Evolutionary conservation across 1,139 yeast species (phyloP).

Genomic region (Meyerozyma smithsonii): DNA sequence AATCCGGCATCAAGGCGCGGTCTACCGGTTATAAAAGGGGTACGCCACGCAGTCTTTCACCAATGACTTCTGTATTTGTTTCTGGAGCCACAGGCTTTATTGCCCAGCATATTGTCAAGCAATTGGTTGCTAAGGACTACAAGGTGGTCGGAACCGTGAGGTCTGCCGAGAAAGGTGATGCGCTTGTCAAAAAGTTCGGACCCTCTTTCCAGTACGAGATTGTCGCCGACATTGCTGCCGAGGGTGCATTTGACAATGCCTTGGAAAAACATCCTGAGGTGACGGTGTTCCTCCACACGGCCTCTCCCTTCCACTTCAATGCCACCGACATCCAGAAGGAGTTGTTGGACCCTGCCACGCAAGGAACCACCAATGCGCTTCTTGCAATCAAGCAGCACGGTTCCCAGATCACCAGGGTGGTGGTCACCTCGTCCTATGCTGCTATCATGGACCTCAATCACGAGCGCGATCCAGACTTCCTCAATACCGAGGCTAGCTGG

Average conservation of each 20-base stretch:
- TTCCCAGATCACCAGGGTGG: conserved; percentile 15
- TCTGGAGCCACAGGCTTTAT: conserved; percentile 15
- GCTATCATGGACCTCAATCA: conserved; percentile 15
- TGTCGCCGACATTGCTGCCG: conserved; percentile 29
- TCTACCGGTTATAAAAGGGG: not conserved
- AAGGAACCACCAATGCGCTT: conserved; percentile 20
- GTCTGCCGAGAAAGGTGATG: conserved; percentile 12
- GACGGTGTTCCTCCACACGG: conserved; percentile 35
- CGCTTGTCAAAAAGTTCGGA: conserved; percentile 15
- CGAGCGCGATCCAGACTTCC: conserved; percentile 14
- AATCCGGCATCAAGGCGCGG: no score
- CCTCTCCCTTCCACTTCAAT: conserved; percentile 33
- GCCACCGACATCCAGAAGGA: conserved; percentile 15
- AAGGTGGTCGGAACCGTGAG: conserved; percentile 13
- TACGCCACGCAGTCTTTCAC: not conserved
- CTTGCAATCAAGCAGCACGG: conserved; percentile 21
- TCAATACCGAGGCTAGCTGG: conserved; percentile 8
- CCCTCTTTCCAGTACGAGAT: conserved; percentile 25
- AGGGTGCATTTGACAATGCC: conserved; percentile 32
- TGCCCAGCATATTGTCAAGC: conserved; percentile 11
- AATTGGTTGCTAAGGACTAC: conserved; percentile 9
- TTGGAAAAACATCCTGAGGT: conserved; percentile 25
- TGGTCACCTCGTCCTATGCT: conserved; percentile 22
- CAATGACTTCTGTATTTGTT: conserved; percentile 9
- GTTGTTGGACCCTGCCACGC: conserved; percentile 8